phyloP scores from a whole-genome alignment of 208 protist genomes.

The Eutreptiella sp. region DNA sequence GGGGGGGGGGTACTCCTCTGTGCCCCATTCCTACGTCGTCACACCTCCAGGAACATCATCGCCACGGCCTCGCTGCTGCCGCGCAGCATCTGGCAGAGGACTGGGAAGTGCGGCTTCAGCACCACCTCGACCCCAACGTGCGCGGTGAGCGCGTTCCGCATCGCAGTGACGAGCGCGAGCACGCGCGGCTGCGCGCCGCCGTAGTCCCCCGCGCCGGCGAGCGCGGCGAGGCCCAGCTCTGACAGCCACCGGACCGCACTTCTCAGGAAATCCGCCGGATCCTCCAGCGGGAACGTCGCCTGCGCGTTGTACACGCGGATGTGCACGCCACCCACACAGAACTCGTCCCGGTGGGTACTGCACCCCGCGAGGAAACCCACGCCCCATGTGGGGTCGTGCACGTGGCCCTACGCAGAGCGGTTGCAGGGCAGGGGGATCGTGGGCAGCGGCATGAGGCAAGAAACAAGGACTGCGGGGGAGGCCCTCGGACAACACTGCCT shows the following conservation, averaged over 20 bases:
- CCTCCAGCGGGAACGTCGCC: slow-evolving; percentile 58
- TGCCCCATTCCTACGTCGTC: slow-evolving; percentile 31
- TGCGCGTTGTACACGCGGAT: slow-evolving; percentile 75
- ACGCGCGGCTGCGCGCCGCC: neutral
- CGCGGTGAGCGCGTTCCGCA: slow-evolving; percentile 42
- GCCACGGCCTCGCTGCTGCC: slow-evolving; percentile 31
- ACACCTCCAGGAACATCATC: slow-evolving; percentile 34
- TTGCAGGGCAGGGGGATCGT: no score
- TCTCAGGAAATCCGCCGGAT: slow-evolving; percentile 56
- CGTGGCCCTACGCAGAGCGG: no score
- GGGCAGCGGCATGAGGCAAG: no score
- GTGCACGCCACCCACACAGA: slow-evolving; percentile 74
- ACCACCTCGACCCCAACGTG: slow-evolving; percentile 15
- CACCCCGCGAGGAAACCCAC: no score
- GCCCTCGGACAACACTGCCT: no score
- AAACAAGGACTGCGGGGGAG: no score
- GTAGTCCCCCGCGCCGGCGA: neutral
- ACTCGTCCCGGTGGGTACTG: slow-evolving; percentile 53
- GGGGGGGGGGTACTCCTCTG: slow-evolving; percentile 38
- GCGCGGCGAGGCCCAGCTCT: no score
- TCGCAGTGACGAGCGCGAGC: slow-evolving; percentile 25
- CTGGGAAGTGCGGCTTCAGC: slow-evolving; percentile 22
- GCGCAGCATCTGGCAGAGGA: slow-evolving; percentile 39
- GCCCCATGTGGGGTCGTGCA: no score
- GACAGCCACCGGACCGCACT: no score